Evolutionary conservation across 805 yeast species (phyloP).

Genomic region (Suhomyces pyralidae): DNA sequence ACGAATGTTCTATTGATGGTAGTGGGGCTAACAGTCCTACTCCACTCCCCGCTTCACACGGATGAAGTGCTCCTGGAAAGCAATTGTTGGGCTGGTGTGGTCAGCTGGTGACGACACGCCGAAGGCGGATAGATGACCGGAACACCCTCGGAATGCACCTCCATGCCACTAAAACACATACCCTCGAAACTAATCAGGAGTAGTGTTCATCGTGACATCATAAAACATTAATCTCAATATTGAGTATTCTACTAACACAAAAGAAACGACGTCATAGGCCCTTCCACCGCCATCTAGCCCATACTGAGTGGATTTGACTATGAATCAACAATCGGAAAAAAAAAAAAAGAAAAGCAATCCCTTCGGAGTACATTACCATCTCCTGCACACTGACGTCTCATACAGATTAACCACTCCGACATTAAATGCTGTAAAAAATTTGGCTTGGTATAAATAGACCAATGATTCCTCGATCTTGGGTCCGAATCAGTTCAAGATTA

Average conservation of each 20-base stretch:
- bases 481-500: background rate
- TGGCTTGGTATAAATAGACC: background rate
- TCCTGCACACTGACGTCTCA: conserved; percentile 1
- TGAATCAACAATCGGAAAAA: background rate
- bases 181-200: background rate
- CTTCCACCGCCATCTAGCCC: background rate
- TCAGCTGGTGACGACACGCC: background rate
- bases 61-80: background rate
- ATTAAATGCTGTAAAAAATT: background rate
- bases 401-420: background rate
- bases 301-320: background rate
- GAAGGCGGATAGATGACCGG: background rate
- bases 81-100: background rate
- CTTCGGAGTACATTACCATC: background rate
- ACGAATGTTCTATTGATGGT: background rate
- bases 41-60: background rate
- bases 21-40: background rate
- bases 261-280: conserved; percentile 4
- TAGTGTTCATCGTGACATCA: conserved; percentile 7
- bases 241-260: background rate
- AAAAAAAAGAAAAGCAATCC: conserved; percentile 2
- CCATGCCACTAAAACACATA: background rate
- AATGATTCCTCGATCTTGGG: background rate
- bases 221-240: background rate
- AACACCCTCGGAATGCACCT: background rate